Evolutionary conservation across 768 basidiomycete species (phyloP).

Genomic region (Trametes elegans): DNA sequence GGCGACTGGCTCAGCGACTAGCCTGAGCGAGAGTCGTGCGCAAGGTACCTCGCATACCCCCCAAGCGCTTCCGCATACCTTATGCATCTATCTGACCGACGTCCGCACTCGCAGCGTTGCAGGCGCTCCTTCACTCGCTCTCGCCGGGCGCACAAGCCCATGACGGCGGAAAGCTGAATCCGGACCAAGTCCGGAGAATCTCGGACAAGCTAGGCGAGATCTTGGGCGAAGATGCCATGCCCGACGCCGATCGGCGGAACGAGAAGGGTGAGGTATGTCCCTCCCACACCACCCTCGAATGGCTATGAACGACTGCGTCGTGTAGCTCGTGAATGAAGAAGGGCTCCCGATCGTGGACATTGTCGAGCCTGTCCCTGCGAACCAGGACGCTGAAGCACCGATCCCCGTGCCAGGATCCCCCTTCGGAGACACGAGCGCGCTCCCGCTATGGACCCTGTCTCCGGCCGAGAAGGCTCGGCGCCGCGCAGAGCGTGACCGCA

Average conservation of each 20-base stretch:
- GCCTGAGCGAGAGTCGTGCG: slow-evolving; percentile 33
- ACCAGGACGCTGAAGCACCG: slow-evolving; percentile 11
- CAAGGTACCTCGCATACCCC: slow-evolving; percentile 31
- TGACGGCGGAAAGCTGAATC: slow-evolving; percentile 33
- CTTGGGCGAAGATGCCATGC: slow-evolving; percentile 43
- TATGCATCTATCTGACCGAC: slow-evolving; percentile 9
- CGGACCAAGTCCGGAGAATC: slow-evolving; percentile 51
- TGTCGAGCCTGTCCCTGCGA: slow-evolving; percentile 48
- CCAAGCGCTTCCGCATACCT: not conserved
- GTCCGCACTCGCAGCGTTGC: slow-evolving; percentile 32
- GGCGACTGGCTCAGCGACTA: slow-evolving; percentile 11
- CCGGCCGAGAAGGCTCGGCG: slow-evolving; percentile 46
- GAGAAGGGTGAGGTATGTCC: slow-evolving; percentile 64
- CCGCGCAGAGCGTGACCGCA: slow-evolving; percentile 56
- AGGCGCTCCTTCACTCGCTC: slow-evolving; percentile 39
- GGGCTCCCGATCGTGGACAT: slow-evolving; percentile 80
- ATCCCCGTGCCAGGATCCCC: slow-evolving; percentile 12
- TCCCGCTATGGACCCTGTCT: slow-evolving; percentile 47
- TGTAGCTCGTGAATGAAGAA: slow-evolving; percentile 70
- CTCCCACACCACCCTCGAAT: slow-evolving; percentile 18
- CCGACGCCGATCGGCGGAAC: slow-evolving; percentile 35
- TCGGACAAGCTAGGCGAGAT: slow-evolving; percentile 62
- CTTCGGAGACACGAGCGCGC: slow-evolving; percentile 43
- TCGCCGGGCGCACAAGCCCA: slow-evolving; percentile 22
- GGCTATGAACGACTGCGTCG: slow-evolving; percentile 1